Evolutionary conservation across 345 rosid species (phyloP).

Genomic region (Kandelia obovata): DNA sequence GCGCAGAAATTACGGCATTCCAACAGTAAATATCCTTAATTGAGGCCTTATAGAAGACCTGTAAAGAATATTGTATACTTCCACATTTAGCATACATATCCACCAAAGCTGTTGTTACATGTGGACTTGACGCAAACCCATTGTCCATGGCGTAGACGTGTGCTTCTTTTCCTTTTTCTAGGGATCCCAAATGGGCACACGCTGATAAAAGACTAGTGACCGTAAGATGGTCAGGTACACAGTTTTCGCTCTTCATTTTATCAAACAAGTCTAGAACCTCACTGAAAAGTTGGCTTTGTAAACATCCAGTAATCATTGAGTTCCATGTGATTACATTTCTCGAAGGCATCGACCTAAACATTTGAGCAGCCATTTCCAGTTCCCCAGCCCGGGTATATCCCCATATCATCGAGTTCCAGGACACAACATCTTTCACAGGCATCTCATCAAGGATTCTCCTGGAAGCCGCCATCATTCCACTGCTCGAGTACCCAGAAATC

Average conservation of each 20-base stretch:
- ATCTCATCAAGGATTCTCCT: constrained; percentile 14
- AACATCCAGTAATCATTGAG: constrained; percentile 25
- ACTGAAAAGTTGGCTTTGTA: constrained; percentile 10
- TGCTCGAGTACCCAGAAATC: constrained; percentile 23
- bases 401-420: constrained; percentile 26
- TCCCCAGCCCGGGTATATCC: constrained; percentile 17
- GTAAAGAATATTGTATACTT: constrained; percentile 16
- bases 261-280: constrained; percentile 24
- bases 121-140: constrained; percentile 16
- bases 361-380: constrained; percentile 9
- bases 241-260: constrained; percentile 16
- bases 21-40: constrained; percentile 27
- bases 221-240: constrained; percentile 18
- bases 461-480: constrained; percentile 10
- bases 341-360: constrained; percentile 19
- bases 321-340: constrained; percentile 27
- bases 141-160: constrained; percentile 13
- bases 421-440: constrained; percentile 18
- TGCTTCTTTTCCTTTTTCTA: constrained; percentile 12
- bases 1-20: constrained; percentile 25
- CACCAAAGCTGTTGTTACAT: constrained; percentile 23
- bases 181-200: constrained; percentile 23
- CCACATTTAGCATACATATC: constrained; percentile 34
- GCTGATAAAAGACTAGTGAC: constrained; percentile 23
- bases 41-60: constrained; percentile 16